Conservation (phyloP, 2,329 filamentous ascomycete species). For the Talaromyces sp. region DNA sequence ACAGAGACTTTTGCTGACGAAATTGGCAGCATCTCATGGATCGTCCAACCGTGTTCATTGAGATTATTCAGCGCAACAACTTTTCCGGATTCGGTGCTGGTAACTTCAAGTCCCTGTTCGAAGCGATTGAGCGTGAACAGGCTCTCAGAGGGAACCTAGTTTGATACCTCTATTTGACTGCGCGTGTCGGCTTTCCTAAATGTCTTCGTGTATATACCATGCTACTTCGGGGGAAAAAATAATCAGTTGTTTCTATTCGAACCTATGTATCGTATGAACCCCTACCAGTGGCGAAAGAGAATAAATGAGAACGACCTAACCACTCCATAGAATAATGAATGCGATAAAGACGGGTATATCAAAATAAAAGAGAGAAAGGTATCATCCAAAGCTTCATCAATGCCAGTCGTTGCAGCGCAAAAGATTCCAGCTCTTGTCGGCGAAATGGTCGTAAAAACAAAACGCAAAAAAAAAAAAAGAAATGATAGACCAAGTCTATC, state of each 20-base stretch:
- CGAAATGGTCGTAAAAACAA: constrained; percentile 3
- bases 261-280: not conserved
- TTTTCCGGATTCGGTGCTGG: constrained; percentile 92
- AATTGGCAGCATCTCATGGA: constrained; percentile 70
- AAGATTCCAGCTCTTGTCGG: constrained; percentile 13
- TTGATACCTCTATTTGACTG: constrained; percentile 19
- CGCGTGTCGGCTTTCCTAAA: not conserved
- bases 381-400: constrained; percentile 15
- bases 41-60: constrained; percentile 89
- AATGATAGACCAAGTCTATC: not conserved
- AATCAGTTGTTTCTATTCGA: not conserved
- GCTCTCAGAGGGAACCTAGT: constrained; percentile 74
- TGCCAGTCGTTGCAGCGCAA: constrained; percentile 11
- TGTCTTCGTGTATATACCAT: not conserved
- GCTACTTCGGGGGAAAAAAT: not conserved
- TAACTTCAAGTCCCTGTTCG: constrained; percentile 92
- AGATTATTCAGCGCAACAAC: constrained; percentile 89
- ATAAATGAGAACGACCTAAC: not conserved
- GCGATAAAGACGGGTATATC: constrained; percentile 12
- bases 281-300: not conserved
- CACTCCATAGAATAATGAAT: not conserved
- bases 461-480: not conserved
- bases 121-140: constrained; percentile 93
- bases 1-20: not conserved
- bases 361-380: not conserved